Conservation (phyloP, 2,329 filamentous ascomycete species). For the Dactylellina parvicollis region DNA sequence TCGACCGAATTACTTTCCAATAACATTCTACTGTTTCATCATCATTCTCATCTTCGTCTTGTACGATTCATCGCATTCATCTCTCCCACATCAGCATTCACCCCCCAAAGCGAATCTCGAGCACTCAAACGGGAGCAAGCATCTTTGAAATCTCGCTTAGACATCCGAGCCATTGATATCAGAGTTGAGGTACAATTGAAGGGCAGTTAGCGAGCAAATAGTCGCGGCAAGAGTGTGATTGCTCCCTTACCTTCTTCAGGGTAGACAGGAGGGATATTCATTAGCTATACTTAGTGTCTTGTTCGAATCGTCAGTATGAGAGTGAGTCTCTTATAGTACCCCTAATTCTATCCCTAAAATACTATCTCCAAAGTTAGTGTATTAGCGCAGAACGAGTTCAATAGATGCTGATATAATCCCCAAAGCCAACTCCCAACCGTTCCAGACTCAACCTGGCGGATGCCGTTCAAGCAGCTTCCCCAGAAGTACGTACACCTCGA, state of each 20-base stretch:
- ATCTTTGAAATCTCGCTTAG: neutral
- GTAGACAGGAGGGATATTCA: too few relatives aligned
- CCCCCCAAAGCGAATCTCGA: neutral
- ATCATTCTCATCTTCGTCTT: too few relatives aligned
- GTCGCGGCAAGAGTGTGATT: too few relatives aligned
- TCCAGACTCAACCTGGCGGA: constrained; percentile 11
- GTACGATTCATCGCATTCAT: too few relatives aligned
- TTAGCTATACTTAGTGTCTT: too few relatives aligned
- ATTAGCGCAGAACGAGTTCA: neutral
- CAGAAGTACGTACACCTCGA: constrained; percentile 8
- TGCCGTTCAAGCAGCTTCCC: neutral
- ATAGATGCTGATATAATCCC: constrained; percentile 1
- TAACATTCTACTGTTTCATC: too few relatives aligned
- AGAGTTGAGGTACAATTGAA: neutral
- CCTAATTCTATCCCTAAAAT: neutral
- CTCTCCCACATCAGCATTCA: neutral
- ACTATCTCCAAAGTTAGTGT: neutral
- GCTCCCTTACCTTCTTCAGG: too few relatives aligned
- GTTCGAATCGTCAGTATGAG: constrained; percentile 1
- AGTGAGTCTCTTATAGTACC: neutral
- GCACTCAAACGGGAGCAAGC: neutral
- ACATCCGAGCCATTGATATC: neutral
- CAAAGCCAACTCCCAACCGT: neutral
- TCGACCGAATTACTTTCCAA: too few relatives aligned
- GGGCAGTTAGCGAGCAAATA: neutral